Evolutionary conservation across 345 rosid genomes (phyloP).

Genomic region (Trapa incisa): DNA sequence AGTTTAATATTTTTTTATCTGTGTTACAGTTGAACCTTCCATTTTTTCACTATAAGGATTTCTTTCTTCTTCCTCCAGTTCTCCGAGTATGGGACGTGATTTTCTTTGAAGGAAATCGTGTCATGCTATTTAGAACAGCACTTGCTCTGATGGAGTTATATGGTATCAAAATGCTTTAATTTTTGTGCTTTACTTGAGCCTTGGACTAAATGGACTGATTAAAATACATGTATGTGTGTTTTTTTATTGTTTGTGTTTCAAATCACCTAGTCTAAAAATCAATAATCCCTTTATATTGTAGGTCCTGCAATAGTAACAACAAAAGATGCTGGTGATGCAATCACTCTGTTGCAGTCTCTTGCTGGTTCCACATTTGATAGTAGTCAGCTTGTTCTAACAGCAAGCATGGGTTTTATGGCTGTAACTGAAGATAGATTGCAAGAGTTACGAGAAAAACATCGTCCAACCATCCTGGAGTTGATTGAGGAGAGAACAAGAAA

Average conservation of each 20-base stretch:
- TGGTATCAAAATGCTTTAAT: conserved; percentile 29
- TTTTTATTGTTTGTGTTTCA: not conserved
- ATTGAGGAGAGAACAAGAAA: conserved; percentile 54
- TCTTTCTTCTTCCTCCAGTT: conserved; percentile 34
- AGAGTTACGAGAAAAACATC: conserved; percentile 65
- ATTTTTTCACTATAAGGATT: not conserved
- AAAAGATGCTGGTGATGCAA: conserved; percentile 88
- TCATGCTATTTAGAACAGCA: conserved; percentile 85
- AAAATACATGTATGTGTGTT: not conserved
- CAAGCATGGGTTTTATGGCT: conserved; percentile 73
- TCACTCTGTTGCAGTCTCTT: conserved; percentile 75
- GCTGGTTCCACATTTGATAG: conserved; percentile 91
- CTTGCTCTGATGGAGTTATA: conserved; percentile 88
- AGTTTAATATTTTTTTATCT: not conserved
- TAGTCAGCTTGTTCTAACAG: conserved; percentile 87
- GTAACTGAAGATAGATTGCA: conserved; percentile 62
- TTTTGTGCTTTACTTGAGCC: not conserved
- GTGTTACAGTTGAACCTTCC: conserved; percentile 1
- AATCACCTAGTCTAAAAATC: conserved; percentile 1
- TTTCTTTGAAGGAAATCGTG: conserved; percentile 91
- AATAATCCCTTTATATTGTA: conserved; percentile 13
- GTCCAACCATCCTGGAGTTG: conserved; percentile 47
- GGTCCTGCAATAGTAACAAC: conserved; percentile 87
- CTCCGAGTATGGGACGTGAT: conserved; percentile 97
- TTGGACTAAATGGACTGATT: not conserved